Conservation (phyloP, 2,329 filamentous ascomycete species). For the Colletotrichum acutatum region DNA sequence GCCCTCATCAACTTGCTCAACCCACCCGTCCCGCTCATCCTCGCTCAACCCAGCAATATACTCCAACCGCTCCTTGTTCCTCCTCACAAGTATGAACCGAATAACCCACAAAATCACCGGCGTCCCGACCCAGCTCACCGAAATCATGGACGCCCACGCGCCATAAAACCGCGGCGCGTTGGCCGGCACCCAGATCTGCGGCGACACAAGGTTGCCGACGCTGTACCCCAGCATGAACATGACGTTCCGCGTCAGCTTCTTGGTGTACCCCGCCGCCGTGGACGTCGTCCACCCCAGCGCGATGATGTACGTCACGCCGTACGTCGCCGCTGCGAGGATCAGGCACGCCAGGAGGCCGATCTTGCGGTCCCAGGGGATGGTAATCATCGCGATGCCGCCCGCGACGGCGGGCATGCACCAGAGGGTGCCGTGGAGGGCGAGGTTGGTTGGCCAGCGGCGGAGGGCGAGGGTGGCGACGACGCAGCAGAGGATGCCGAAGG, state of each 20-base stretch:
- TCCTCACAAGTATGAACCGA: slow-evolving; percentile 43
- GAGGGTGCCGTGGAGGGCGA: slow-evolving; percentile 43
- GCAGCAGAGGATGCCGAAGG: slow-evolving; percentile 46
- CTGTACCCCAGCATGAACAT: slow-evolving; percentile 51
- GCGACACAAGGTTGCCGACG: slow-evolving; percentile 49
- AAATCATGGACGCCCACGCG: slow-evolving; percentile 45
- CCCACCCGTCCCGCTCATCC: slow-evolving; percentile 37
- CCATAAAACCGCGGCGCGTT: slow-evolving; percentile 45
- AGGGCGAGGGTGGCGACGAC: slow-evolving; percentile 46
- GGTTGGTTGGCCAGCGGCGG: slow-evolving; percentile 43
- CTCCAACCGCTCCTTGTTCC: slow-evolving; percentile 44
- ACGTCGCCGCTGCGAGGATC: slow-evolving; percentile 43
- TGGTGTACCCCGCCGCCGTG: slow-evolving; percentile 51
- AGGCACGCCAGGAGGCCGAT: slow-evolving; percentile 45
- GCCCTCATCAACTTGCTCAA: slow-evolving; percentile 45
- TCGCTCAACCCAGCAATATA: slow-evolving; percentile 43
- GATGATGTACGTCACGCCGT: slow-evolving; percentile 49
- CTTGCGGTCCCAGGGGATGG: slow-evolving; percentile 43
- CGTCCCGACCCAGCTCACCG: slow-evolving; percentile 48
- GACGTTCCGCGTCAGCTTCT: slow-evolving; percentile 54
- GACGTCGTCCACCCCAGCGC: slow-evolving; percentile 51
- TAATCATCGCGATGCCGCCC: slow-evolving; percentile 45
- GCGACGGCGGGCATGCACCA: slow-evolving; percentile 46
- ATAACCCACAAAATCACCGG: slow-evolving; percentile 48
- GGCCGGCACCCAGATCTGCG: slow-evolving; percentile 47